A percentile compares a stretch with the other conserved stretches of the same genome.
phyloP scores from a whole-genome alignment of 495 filamentous ascomycete genomes.

The Pyronema omphalodes region DNA sequence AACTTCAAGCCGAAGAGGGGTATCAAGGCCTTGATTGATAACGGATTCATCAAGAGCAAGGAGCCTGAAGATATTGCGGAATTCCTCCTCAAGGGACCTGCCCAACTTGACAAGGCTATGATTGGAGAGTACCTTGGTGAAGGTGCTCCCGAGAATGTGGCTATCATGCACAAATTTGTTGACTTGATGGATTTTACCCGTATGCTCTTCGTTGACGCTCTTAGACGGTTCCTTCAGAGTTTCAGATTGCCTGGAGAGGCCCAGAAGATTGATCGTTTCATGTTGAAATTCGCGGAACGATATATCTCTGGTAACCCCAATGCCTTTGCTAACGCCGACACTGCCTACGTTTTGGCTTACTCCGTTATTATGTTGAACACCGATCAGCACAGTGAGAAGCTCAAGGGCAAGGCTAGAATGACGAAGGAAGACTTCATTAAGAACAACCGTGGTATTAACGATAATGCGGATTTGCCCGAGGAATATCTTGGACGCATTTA shows the following conservation, averaged over 20 bases:
- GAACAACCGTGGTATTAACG: constrained; percentile 97
- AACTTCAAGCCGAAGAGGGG: constrained; percentile 97
- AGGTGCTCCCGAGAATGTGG: constrained; percentile 76
- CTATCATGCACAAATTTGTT: constrained; percentile 96
- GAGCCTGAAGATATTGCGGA: constrained; percentile 63
- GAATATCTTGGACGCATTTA: constrained; percentile 82
- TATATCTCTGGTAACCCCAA: constrained; percentile 91
- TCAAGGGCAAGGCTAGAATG: constrained; percentile 62
- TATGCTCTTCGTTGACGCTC: constrained; percentile 78
- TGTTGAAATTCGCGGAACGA: constrained; percentile 95
- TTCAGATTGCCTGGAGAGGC: constrained; percentile 93
- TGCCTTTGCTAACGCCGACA: constrained; percentile 95
- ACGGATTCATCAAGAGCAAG: constrained; percentile 68
- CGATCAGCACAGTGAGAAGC: constrained; percentile 76
- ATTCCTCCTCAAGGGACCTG: constrained; percentile 55
- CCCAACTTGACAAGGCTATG: constrained; percentile 69
- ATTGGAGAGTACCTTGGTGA: constrained; percentile 93
- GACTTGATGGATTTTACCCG: constrained; percentile 89
- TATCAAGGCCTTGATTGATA: constrained; percentile 60
- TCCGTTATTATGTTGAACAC: constrained; percentile 96
- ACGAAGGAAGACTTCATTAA: constrained; percentile 94
- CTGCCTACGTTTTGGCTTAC: constrained; percentile 87
- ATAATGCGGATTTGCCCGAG: constrained; percentile 79
- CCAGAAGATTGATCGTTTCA: constrained; percentile 98
- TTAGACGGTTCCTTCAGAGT: constrained; percentile 79